Conservation (phyloP, 2,329 filamentous ascomycete genomes). For the Penicillium sp. region DNA sequence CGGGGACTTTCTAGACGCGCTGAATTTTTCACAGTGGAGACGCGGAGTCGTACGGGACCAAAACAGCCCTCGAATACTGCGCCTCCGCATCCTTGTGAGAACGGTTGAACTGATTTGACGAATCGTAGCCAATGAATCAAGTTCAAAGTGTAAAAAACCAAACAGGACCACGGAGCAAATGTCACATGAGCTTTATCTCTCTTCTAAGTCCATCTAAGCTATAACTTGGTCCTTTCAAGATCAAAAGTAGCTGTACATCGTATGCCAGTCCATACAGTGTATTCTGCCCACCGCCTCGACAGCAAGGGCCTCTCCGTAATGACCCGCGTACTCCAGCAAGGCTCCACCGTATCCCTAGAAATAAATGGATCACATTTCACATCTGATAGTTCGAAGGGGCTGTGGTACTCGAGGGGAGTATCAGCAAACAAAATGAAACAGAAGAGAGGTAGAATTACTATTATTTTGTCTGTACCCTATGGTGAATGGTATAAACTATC, state of each 20-base stretch:
- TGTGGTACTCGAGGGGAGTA: background rate
- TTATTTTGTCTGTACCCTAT: background rate
- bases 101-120: background rate
- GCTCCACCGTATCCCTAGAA: slow-evolving; percentile 26
- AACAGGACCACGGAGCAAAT: too few species aligned
- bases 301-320: slow-evolving; percentile 25
- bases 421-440: too few species aligned
- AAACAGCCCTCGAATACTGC: slow-evolving; percentile 17
- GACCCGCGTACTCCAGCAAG: slow-evolving; percentile 25
- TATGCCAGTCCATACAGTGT: too few species aligned
- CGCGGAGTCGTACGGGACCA: slow-evolving; percentile 11
- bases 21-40: slow-evolving; percentile 22
- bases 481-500: background rate
- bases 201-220: too few species aligned
- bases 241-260: background rate
- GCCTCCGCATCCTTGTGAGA: slow-evolving; percentile 17
- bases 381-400: background rate
- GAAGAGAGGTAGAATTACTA: too few species aligned
- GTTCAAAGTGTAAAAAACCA: too few species aligned
- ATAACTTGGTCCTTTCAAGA: too few species aligned
- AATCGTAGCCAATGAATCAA: too few species aligned
- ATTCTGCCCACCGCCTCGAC: slow-evolving; percentile 2
- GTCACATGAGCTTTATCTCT: too few species aligned
- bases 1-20: slow-evolving; percentile 13
- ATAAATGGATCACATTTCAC: slow-evolving; percentile 26